Evolutionary conservation across 2,329 filamentous ascomycete genomes (phyloP), one percentile per base, ranked within the genome.

Genomic region (Trichoderma polysporum): DNA sequence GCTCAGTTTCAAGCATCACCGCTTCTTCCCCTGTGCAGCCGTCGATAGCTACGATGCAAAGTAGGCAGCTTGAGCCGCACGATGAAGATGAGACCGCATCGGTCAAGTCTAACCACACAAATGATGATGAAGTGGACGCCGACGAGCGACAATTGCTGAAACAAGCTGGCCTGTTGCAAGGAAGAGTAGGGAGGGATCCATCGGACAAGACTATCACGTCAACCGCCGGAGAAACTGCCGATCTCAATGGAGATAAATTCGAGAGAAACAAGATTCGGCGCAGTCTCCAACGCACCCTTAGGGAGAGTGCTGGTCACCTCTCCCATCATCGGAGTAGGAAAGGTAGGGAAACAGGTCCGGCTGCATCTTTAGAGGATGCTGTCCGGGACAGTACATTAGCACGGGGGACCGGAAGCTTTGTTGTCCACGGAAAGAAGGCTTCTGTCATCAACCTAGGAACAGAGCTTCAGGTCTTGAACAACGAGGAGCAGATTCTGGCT

Each of bases 351-450:
- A 66, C 72, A 2, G 68, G 68, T 3, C 39, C 61, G 12, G 59
- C 66, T 3, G 72, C 70, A 8, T 66, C 72, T 73, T 57, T 77
- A 74, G 74, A 83, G 19, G 78, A 84, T 73, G 67, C 75, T 69
- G 70, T 77, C 69, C 73, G 85, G 79, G 81, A 91, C 41, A 91
- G 92, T 71, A 88, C 91, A 12, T 83, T 99, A 13, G 84, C 91
- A 7, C 88, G 95, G 56, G 90, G 91, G 13, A 88, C 91, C 13
- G 93, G 93, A 5, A 97, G 92, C 73, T 99, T 99, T 77, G 97
- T 95, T 4, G 90, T 99, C 4, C 95, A 99, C 74, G 94, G 95
- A 68, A 99, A 98, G 82, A 98, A 99, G 79, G 95, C 95, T 2
- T 97, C 93, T 1, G 92, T 99, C 66, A 92, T 99, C 71, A 96